Conservation (phyloP, 768 basidiomycete species). For the Dendrothele bispora region DNA sequence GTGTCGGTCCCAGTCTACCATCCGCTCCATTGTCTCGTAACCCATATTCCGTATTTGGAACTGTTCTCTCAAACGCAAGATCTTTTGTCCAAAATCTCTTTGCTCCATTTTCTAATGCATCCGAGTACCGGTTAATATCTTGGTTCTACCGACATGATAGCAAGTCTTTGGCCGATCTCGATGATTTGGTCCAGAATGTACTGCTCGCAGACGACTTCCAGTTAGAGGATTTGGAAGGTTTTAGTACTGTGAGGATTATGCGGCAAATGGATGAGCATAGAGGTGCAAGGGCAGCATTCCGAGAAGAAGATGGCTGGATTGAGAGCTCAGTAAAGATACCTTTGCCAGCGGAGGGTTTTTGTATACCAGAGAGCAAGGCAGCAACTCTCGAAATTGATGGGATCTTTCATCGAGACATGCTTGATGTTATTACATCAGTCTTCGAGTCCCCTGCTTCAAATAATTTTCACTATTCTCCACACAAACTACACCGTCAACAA, state of each 20-base stretch:
- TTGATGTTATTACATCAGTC: slow-evolving; percentile 20
- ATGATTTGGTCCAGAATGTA: no score
- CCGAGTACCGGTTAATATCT: no score
- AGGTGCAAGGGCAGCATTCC: slow-evolving; percentile 9
- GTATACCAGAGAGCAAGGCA: slow-evolving; percentile 14
- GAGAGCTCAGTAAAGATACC: slow-evolving; percentile 22
- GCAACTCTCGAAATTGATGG: slow-evolving; percentile 21
- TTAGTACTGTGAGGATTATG: slow-evolving; percentile 17
- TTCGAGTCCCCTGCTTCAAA: slow-evolving; percentile 14
- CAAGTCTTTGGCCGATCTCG: no score
- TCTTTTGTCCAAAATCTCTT: no score
- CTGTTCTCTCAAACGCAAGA: no score
- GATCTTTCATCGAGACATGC: slow-evolving; percentile 23
- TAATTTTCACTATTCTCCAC: slow-evolving; percentile 25
- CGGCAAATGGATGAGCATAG: slow-evolving; percentile 12
- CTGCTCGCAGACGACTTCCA: slow-evolving; percentile 17
- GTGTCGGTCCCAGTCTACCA: no score
- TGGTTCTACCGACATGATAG: no score
- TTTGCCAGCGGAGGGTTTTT: slow-evolving; percentile 22
- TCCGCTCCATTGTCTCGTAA: no score
- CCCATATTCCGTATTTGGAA: no score
- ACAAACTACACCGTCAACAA: slow-evolving; percentile 17
- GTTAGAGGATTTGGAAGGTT: slow-evolving; percentile 16
- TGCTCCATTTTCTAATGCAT: no score
- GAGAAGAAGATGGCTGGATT: slow-evolving; percentile 13